phyloP scores from a whole-genome alignment of 2,329 filamentous ascomycete genomes.

The Sarocladium kiliense region DNA sequence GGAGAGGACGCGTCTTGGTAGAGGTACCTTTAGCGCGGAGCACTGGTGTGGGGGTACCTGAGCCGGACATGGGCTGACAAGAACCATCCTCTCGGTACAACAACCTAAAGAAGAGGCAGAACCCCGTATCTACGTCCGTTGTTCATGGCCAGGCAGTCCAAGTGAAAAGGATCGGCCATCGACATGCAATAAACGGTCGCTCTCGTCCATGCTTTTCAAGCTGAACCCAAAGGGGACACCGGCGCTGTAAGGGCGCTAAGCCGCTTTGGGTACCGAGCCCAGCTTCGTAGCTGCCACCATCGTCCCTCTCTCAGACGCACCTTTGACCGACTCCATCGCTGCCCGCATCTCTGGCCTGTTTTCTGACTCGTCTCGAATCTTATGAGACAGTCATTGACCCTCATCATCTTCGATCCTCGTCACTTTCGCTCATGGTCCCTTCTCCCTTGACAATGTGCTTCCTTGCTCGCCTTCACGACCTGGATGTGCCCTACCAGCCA shows the following conservation, averaged over 20 bases:
- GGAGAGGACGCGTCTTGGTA: not conserved
- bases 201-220: not conserved
- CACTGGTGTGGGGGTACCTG: not conserved
- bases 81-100: not conserved
- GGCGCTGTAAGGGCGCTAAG: constrained; percentile 19
- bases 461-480: not conserved
- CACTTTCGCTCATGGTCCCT: not conserved
- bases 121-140: too few relatives aligned
- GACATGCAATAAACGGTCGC: not conserved
- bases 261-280: constrained; percentile 29
- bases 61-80: not conserved
- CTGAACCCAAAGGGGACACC: constrained; percentile 11
- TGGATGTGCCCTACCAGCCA: not conserved
- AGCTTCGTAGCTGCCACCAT: not conserved
- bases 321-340: not conserved
- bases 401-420: not conserved
- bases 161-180: not conserved
- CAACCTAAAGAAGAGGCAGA: not conserved
- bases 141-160: too few relatives aligned
- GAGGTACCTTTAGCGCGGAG: constrained; percentile 1
- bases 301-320: not conserved
- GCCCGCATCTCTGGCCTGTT: not conserved
- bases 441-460: not conserved
- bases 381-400: not conserved
- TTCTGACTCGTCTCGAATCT: not conserved